Percentiles rank a stretch among this genome's conserved stretches.
Evolutionary conservation across 768 basidiomycete genomes (phyloP).

Genomic region (Terana coerulea): DNA sequence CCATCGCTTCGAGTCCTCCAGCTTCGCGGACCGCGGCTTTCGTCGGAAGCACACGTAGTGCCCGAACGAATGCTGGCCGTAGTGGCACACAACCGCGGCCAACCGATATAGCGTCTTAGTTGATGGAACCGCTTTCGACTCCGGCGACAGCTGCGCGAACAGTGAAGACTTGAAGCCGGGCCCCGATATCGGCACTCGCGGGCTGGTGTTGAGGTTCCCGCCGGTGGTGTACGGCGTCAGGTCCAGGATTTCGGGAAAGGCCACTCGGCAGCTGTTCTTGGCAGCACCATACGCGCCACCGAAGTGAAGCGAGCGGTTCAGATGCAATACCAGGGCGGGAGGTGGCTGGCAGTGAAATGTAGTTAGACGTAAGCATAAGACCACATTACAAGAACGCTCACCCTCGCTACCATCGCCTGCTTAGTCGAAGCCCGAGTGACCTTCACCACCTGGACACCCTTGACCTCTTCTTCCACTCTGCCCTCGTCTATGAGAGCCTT

Average conservation of each 20-base stretch:
- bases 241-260: constrained; percentile 87
- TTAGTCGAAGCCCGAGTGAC: constrained; percentile 78
- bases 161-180: not conserved
- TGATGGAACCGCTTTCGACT: constrained; percentile 51
- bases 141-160: constrained; percentile 42
- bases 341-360: constrained; percentile 78
- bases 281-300: constrained; percentile 53
- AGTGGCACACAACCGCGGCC: constrained; percentile 85
- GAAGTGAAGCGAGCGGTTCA: constrained; percentile 87
- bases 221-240: constrained; percentile 86
- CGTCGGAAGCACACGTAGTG: constrained; percentile 93
- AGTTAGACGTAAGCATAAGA: constrained; percentile 1
- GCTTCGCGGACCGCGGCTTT: constrained; percentile 55
- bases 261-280: constrained; percentile 80
- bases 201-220: constrained; percentile 66
- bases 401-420: constrained; percentile 89
- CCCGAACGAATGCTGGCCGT: constrained; percentile 88
- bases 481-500: constrained; percentile 64
- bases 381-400: constrained; percentile 34
- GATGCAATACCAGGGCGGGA: constrained; percentile 79
- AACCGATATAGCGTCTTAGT: constrained; percentile 80
- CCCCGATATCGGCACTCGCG: constrained; percentile 64
- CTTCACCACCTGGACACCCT: constrained; percentile 76
- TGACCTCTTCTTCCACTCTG: constrained; percentile 79
- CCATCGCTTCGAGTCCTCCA: constrained; percentile 21